phyloP scores from a whole-genome alignment of 371 early-diverging fungal species.

The Saksenaea oblongispora region DNA sequence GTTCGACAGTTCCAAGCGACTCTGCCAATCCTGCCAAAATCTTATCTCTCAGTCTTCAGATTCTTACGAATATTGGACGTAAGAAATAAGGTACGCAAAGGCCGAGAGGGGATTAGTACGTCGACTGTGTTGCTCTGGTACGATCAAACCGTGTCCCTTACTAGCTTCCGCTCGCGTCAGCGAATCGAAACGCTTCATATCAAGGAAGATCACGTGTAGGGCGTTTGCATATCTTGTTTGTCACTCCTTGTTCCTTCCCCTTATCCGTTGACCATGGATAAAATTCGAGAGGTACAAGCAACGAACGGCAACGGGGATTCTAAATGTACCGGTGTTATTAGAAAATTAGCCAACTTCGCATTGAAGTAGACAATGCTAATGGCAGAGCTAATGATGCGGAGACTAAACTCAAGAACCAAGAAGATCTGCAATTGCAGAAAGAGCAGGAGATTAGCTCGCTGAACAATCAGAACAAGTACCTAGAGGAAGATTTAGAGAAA shows the following conservation, averaged over 20 bases:
- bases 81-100: too few relatives aligned
- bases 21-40: too few relatives aligned
- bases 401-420: constrained; percentile 55
- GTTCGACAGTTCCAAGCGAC: too few relatives aligned
- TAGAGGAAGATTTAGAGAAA: constrained; percentile 66
- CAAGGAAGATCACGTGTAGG: too few relatives aligned
- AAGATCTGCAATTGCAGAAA: constrained; percentile 57
- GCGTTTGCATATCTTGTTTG: too few relatives aligned
- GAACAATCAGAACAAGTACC: constrained; percentile 60
- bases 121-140: too few relatives aligned
- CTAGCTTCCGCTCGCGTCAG: too few relatives aligned
- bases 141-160: too few relatives aligned
- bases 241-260: constrained; percentile 13
- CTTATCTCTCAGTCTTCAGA: too few relatives aligned
- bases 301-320: background rate
- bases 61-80: too few relatives aligned
- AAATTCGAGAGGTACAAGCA: constrained; percentile 36
- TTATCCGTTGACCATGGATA: constrained; percentile 32
- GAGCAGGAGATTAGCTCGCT: constrained; percentile 76
- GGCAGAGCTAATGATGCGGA: constrained; percentile 68
- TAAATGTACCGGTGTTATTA: constrained; percentile 22
- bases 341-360: constrained; percentile 69
- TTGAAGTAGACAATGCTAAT: constrained; percentile 68
- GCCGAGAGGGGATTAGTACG: too few relatives aligned
- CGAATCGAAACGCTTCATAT: too few relatives aligned